Conservation (phyloP, 2,329 filamentous ascomycete genomes). For the Pseudocercospora musae region DNA sequence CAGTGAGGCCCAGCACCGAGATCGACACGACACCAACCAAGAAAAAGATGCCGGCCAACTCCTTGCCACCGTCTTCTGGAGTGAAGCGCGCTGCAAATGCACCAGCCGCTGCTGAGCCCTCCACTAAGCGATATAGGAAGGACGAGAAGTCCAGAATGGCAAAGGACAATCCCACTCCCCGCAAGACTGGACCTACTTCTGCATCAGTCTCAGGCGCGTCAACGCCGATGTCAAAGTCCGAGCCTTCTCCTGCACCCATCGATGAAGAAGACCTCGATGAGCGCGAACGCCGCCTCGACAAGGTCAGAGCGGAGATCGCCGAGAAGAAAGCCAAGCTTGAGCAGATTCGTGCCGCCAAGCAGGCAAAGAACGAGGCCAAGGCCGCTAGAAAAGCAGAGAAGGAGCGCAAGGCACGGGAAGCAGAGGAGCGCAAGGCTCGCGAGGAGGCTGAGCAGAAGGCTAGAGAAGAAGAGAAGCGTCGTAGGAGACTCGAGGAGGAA, state of each 20-base stretch:
- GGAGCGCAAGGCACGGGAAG: background rate
- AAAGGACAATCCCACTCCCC: background rate
- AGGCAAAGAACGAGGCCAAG: background rate
- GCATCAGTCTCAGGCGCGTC: background rate
- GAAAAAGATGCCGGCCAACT: background rate
- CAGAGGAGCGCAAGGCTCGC: constrained; percentile 6
- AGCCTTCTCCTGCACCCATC: background rate
- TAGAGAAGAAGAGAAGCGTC: background rate
- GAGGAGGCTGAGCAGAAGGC: constrained; percentile 4
- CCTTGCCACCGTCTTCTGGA: background rate
- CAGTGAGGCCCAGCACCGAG: background rate
- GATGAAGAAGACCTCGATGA: background rate
- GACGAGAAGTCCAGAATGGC: background rate
- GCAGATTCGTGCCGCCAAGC: background rate
- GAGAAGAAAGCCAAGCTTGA: background rate
- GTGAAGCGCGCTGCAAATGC: background rate
- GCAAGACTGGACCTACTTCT: background rate
- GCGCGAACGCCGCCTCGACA: background rate
- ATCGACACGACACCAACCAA: background rate
- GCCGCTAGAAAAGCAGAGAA: background rate
- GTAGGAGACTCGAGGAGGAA: background rate
- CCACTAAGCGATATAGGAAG: background rate
- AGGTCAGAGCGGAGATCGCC: background rate
- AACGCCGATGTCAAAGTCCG: background rate
- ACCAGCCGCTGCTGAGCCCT: background rate